Percentiles rank a stretch among this genome's conserved stretches.
These are phyloP conservation scores for Zelonia costaricensis DNA, from an alignment of 208 protist species.

Conservation along the genomic window DNA sequence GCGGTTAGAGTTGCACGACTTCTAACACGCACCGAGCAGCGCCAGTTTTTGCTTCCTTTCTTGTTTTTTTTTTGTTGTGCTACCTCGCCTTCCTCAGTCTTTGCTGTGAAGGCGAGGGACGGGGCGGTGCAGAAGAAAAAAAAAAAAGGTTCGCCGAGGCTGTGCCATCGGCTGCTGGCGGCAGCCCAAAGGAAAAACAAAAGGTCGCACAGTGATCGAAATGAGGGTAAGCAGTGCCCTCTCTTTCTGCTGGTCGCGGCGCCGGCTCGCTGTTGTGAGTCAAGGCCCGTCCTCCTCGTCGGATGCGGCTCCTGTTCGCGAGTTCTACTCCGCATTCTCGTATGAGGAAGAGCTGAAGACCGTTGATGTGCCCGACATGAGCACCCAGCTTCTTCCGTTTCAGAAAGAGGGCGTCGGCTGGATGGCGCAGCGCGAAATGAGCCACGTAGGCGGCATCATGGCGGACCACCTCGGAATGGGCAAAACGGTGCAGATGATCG, in stretches of 20 bases:
- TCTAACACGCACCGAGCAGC: neutral
- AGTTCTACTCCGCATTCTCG: slow-evolving; percentile 84
- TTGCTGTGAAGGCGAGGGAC: neutral
- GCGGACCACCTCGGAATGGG: slow-evolving; percentile 92
- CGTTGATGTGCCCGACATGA: slow-evolving; percentile 74
- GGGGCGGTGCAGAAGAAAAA: neutral
- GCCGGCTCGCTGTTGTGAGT: slow-evolving; percentile 28
- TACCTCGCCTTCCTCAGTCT: neutral
- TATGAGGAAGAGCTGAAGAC: slow-evolving; percentile 65
- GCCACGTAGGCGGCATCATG: slow-evolving; percentile 88
- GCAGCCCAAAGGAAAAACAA: neutral
- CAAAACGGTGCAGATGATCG: slow-evolving; percentile 93
- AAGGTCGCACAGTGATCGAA: neutral
- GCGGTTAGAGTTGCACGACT: no score
- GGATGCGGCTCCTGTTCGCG: slow-evolving; percentile 53
- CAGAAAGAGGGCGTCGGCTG: slow-evolving; percentile 91
- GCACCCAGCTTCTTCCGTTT: slow-evolving; percentile 74
- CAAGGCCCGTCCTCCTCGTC: slow-evolving; percentile 44
- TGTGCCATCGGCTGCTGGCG: neutral
- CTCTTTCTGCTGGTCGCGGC: slow-evolving; percentile 27
- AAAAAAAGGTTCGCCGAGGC: no score
- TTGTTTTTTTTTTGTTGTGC: neutral
- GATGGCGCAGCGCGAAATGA: slow-evolving; percentile 84
- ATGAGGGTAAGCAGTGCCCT: slow-evolving; percentile 32
- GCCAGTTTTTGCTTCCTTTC: neutral